Evolutionary conservation across 2,329 filamentous ascomycete species (phyloP).

Genomic region (Diaporthe vaccinii): DNA sequence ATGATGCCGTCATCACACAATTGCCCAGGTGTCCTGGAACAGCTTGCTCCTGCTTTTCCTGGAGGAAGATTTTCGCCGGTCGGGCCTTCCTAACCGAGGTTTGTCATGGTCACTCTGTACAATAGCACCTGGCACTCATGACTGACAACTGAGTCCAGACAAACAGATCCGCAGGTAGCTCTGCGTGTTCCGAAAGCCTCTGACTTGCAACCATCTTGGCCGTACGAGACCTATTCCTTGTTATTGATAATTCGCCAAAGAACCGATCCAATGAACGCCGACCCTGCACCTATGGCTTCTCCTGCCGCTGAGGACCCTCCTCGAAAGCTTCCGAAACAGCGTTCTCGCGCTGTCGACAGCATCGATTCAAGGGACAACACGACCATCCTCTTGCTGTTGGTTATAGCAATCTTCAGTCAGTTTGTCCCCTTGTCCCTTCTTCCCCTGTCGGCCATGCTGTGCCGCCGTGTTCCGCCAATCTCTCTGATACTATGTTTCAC

Average conservation of each 20-base stretch:
- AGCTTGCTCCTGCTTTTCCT: not conserved
- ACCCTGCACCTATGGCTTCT: not conserved
- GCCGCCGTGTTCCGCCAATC: not conserved
- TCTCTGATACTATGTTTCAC: constrained; percentile 1
- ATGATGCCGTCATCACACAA: constrained; percentile 1
- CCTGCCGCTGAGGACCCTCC: not conserved
- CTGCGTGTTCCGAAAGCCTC: not conserved
- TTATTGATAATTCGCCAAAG: not conserved
- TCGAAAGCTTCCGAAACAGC: not conserved
- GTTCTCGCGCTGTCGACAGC: not conserved
- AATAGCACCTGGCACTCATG: not conserved
- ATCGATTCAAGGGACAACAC: not conserved
- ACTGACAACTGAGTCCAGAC: not conserved
- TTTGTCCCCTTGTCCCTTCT: not conserved
- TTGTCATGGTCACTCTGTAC: not conserved
- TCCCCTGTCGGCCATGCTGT: constrained; percentile 6
- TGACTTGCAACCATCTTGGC: not conserved
- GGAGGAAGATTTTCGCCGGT: not conserved
- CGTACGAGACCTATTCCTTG: not conserved
- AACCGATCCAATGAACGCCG: not conserved
- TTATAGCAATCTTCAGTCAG: not conserved
- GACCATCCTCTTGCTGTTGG: not conserved
- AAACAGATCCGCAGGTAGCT: not conserved
- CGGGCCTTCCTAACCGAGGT: not conserved
- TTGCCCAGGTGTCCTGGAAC: not conserved